These are phyloP conservation scores for Piloderma croceum DNA, from an alignment of 768 basidiomycete species.

Conservation along the genomic window DNA sequence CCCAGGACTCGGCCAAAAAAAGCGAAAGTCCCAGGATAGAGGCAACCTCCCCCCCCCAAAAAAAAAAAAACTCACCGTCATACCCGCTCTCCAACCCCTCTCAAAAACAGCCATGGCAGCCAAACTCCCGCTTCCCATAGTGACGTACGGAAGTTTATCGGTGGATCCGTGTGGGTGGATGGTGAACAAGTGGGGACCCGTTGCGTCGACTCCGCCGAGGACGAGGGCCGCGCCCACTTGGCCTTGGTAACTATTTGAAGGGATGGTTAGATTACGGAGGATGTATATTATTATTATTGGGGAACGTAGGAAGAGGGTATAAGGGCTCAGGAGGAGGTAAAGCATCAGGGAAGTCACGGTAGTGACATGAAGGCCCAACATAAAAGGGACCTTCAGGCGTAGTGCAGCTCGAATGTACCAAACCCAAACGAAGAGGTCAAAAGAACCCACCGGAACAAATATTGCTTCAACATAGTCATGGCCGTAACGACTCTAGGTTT, in stretches of 20 bases:
- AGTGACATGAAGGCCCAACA: no score
- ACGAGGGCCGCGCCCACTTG: conserved; percentile 94
- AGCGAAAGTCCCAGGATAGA: neutral
- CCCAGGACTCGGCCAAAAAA: neutral
- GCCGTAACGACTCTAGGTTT: conserved; percentile 94
- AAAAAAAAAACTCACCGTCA: conserved; percentile 53
- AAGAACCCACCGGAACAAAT: conserved; percentile 71
- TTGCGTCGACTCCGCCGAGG: conserved; percentile 91
- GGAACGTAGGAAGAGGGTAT: no score
- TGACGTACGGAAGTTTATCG: conserved; percentile 97
- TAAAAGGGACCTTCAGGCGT: no score
- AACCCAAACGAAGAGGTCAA: no score
- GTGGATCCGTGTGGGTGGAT: conserved; percentile 96
- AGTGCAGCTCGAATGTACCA: no score
- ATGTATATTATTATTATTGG: no score
- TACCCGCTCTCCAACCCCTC: conserved; percentile 70
- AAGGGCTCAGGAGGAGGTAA: no score
- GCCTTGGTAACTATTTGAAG: conserved; percentile 71
- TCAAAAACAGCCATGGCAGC: conserved; percentile 99
- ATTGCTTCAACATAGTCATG: conserved; percentile 98
- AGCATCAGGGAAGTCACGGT: no score
- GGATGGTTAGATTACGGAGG: neutral
- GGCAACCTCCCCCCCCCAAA: no score
- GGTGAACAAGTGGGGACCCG: conserved; percentile 93
- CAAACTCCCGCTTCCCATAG: conserved; percentile 94